Evolutionary conservation across 2,329 filamentous ascomycete genomes (phyloP), one percentile per base, ranked within the genome.

Genomic region (Xylariales sp.): DNA sequence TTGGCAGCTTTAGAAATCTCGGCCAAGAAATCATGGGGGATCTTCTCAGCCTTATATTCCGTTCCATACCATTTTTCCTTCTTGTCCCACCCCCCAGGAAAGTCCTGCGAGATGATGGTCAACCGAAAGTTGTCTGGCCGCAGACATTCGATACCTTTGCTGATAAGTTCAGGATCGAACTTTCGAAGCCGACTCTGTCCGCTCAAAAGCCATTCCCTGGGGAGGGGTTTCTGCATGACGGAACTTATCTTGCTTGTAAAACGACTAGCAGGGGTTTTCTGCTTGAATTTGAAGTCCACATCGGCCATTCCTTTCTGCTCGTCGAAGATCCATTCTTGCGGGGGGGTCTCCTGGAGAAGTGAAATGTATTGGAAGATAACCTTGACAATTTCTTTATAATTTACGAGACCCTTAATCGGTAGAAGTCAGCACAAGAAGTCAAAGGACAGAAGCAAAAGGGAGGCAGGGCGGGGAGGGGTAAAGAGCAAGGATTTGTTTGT

Each of bases 1-100:
- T 76, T 63, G 20, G 78, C 71, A 2, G 88, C 87, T 42, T 74
- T 64, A 38, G 76, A 71, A 44, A 96, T 72, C 35, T 88, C 81
- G 10, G 72, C 66, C 58, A 95, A 69, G 50, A 96, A 83, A 14
- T 89, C 81, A 12, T 73, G 57, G 0, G 90, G 82, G 24, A 98
- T 86, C 55, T 81, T 84, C 56, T 94, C 85, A 21, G 83, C 75
- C 46, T 81, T 86, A 64, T 96, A 95, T 55, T 97, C 90, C 0
- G 93, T 98, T 7, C 91, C 91, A 52, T 98, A 98, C 93, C 93
- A 98, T 57, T 90, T 88, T 67, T 98, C 93, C 56, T 85, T 94
- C 58, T 83, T 67, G 47, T 94, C 76, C 87, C 88, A 96, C 36
- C 79, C 75, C 0, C 88, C 90, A 0, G 90, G 90, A 49, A 83